These are phyloP conservation scores for Lepidium campestre DNA, from an alignment of 441 rosid genomes.

Conservation along the genomic window DNA sequence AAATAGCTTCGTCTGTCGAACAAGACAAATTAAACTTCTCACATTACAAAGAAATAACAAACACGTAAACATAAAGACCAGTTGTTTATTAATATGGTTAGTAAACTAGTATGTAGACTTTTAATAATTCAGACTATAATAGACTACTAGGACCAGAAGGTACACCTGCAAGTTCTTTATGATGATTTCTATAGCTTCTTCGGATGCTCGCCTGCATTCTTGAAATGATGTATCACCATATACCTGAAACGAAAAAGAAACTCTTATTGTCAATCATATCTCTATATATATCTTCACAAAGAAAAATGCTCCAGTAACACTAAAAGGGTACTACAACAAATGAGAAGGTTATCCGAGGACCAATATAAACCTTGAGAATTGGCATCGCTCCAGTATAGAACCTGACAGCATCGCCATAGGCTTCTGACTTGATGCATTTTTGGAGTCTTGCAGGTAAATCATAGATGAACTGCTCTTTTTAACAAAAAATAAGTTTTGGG, in stretches of 20 bases:
- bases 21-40: conserved; percentile 12
- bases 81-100: conserved; percentile 1
- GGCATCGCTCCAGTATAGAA: conserved; percentile 97
- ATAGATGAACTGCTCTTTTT: conserved; percentile 92
- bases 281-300: background rate
- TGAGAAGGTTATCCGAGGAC: conserved; percentile 1
- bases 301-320: background rate
- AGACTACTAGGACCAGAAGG: conserved; percentile 10
- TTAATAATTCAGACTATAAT: background rate
- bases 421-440: conserved; percentile 84
- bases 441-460: conserved; percentile 96
- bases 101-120: conserved; percentile 2
- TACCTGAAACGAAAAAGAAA: conserved; percentile 40
- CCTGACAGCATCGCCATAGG: conserved; percentile 93
- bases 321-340: conserved; percentile 4
- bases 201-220: conserved; percentile 94
- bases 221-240: conserved; percentile 95
- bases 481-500: conserved; percentile 35
- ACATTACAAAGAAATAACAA: conserved; percentile 10
- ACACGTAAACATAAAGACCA: background rate
- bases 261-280: background rate
- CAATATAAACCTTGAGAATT: conserved; percentile 65
- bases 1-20: conserved; percentile 70
- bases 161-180: conserved; percentile 75
- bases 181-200: conserved; percentile 75